phyloP scores from a whole-genome alignment of 2,329 filamentous ascomycete species.

The Sporothrix humicola region DNA sequence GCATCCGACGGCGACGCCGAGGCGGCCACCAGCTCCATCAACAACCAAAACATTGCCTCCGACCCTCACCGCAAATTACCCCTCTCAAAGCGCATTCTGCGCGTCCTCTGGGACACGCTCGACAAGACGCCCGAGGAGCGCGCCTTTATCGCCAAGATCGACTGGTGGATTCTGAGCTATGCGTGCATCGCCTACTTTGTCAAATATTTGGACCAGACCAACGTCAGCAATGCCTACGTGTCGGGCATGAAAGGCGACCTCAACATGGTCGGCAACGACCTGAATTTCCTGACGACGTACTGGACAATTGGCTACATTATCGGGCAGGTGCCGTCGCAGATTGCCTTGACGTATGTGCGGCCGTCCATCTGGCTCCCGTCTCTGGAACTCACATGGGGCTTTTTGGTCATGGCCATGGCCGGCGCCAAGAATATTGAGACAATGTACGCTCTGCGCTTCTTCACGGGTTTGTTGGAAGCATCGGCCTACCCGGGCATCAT shows the following conservation, averaged over 20 bases:
- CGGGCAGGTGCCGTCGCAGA: constrained; percentile 43
- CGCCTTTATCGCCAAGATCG: constrained; percentile 45
- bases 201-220: constrained; percentile 48
- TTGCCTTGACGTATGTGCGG: constrained; percentile 53
- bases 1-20: constrained; percentile 2
- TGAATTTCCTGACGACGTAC: constrained; percentile 54
- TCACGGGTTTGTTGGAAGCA: constrained; percentile 53
- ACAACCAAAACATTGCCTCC: not conserved
- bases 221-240: constrained; percentile 49
- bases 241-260: constrained; percentile 59
- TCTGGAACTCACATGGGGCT: constrained; percentile 48
- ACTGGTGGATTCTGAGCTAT: constrained; percentile 48
- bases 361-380: constrained; percentile 55
- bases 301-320: constrained; percentile 68
- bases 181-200: constrained; percentile 49
- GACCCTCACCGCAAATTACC: constrained; percentile 6
- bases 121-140: constrained; percentile 46
- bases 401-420: constrained; percentile 42
- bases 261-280: constrained; percentile 57
- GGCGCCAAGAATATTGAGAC: constrained; percentile 54
- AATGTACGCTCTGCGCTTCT: constrained; percentile 55
- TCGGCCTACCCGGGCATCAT: constrained; percentile 54
- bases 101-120: constrained; percentile 45
- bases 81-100: constrained; percentile 36
- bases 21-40: not conserved